Evolutionary conservation across 2,329 filamentous ascomycete species (phyloP), one percentile per base, ranked within the genome.

Genomic region (Cladosporium sp.): DNA sequence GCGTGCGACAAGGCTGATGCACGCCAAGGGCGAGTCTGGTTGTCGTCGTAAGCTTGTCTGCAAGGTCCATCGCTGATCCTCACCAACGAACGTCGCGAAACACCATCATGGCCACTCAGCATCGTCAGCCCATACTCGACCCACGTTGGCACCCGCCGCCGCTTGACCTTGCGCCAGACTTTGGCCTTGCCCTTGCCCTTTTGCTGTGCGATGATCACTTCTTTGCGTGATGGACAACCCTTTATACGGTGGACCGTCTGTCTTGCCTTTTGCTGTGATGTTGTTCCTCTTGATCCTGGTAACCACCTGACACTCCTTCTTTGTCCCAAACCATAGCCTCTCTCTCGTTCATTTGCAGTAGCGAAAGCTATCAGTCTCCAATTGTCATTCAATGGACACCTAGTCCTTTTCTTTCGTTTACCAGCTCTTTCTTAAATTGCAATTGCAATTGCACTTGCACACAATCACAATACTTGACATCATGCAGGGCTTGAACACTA

Each of bases 1-100:
- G n/a, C 3, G 3, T 19, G 12, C n/a, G 15, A 30, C 19, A 51
- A 30, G 34, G 49, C 49, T 51, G 49, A 12, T 25, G 30, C 30
- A 12, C 19, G 34, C 6, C 19, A 25, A 25, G 25, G 25, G 25
- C 25, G 25, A 25, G 25, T 25, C 6, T 25, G 25, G 25, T 25
- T 25, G n/a, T 34, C 42, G 52, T 56, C 52, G 52, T 56, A 56
- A 56, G 40, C 52, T 38, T 47, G 40, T 47, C 43, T 47, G 43
- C 43, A 47, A 47, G 43, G 43, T 30, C 43, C 43, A 47, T 28
- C 43, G 51, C 51, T 19, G 51, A 55, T 55, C 51, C 22, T 47
- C 43, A 47, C 43, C n/a, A 28, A 47, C 39, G 28, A 19, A 40
- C 52, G 47, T 40, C 25, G n/a, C 47, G 30, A 50, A 50, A 50